These are phyloP conservation scores for Pseudopyrenochaeta lycopersici DNA, from an alignment of 2,329 filamentous ascomycete species.

Conservation along the genomic window DNA sequence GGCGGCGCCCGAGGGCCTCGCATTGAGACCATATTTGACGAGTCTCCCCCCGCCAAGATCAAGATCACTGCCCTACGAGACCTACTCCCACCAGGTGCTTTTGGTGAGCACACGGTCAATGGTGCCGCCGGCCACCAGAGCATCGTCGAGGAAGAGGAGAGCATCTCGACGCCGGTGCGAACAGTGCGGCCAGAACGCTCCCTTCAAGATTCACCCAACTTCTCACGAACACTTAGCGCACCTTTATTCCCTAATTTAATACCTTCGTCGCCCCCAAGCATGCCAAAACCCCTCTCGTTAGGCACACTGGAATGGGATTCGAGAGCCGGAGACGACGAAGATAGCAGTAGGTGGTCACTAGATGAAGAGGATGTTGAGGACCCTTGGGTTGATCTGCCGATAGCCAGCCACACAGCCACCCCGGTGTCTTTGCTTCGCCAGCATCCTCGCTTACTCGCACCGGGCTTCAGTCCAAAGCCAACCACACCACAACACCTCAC, in stretches of 20 bases:
- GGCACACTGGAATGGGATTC: conserved; percentile 53
- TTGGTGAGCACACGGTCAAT: conserved; percentile 48
- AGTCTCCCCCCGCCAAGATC: conserved; percentile 66
- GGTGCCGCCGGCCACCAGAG: conserved; percentile 50
- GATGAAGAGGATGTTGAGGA: conserved; percentile 50
- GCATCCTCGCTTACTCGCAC: conserved; percentile 39
- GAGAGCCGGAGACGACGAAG: conserved; percentile 48
- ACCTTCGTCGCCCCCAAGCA: conserved; percentile 56
- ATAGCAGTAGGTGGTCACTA: conserved; percentile 53
- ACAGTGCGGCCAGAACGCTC: conserved; percentile 51
- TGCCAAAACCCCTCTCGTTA: conserved; percentile 52
- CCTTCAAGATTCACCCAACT: conserved; percentile 47
- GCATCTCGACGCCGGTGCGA: conserved; percentile 57
- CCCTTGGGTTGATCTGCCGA: conserved; percentile 51
- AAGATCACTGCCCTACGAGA: conserved; percentile 58
- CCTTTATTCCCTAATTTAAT: conserved; percentile 52
- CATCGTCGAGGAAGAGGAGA: conserved; percentile 61
- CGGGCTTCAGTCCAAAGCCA: conserved; percentile 46
- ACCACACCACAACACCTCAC: conserved; percentile 50
- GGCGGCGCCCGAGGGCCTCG: conserved; percentile 71
- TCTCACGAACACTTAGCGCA: conserved; percentile 34
- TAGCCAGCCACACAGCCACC: conserved; percentile 40
- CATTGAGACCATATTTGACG: conserved; percentile 83
- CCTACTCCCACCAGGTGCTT: conserved; percentile 58
- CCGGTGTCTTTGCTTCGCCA: conserved; percentile 45